phyloP scores from a whole-genome alignment of 176 grass and related monocot genomes.

The Dactylis glomerata region DNA sequence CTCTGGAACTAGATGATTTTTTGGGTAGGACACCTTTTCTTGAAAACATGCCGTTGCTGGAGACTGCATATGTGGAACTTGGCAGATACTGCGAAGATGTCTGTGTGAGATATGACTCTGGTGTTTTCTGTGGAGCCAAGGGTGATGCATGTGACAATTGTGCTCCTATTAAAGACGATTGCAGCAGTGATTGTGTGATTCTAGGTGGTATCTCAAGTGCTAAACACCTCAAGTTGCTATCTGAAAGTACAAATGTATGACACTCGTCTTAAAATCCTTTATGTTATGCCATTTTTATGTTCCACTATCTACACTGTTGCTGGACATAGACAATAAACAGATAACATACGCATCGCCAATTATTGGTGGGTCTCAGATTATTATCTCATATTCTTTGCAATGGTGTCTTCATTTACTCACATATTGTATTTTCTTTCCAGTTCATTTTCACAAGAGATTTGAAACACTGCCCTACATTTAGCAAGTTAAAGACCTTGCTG shows the following conservation, averaged over 20 bases:
- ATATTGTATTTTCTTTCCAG: background rate
- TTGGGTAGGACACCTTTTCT: background rate
- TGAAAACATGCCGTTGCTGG: background rate
- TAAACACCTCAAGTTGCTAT: background rate
- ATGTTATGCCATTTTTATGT: background rate
- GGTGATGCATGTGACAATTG: background rate
- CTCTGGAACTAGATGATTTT: background rate
- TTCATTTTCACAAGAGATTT: slow-evolving; percentile 23
- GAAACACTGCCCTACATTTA: slow-evolving; percentile 23
- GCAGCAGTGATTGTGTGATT: background rate
- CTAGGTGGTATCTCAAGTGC: slow-evolving; percentile 3
- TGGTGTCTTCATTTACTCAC: background rate
- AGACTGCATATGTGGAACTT: background rate
- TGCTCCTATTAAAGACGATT: background rate
- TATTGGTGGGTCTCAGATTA: background rate
- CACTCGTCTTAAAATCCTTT: background rate
- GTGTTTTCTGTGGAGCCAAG: background rate
- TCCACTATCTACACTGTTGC: background rate
- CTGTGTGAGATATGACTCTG: background rate
- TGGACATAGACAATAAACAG: background rate
- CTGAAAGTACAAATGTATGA: background rate
- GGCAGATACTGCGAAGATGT: background rate
- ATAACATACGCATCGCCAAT: background rate
- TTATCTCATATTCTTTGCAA: background rate
- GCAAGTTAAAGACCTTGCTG: slow-evolving; percentile 21